phyloP scores from a whole-genome alignment of 2,329 filamentous ascomycete species.

The Colletotrichum tabaci region DNA sequence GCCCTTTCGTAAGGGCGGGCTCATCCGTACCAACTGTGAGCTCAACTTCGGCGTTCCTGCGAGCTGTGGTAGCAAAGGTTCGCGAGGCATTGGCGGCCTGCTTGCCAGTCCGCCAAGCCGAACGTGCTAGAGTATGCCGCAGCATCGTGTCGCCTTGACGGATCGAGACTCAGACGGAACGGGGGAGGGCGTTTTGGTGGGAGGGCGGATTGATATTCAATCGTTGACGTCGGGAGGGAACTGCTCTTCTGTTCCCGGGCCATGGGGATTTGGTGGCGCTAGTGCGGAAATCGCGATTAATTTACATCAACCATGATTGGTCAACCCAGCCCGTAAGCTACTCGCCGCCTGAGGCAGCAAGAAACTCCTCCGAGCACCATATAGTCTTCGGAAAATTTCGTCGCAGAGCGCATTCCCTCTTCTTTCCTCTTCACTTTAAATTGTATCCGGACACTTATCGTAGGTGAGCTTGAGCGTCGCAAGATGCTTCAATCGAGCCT shows the following conservation, averaged over 20 bases:
- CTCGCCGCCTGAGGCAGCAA: slow-evolving; percentile 56
- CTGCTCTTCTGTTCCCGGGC: slow-evolving; percentile 53
- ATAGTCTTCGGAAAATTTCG: slow-evolving; percentile 38
- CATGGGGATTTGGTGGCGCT: slow-evolving; percentile 55
- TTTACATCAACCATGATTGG: slow-evolving; percentile 63
- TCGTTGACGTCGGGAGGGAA: slow-evolving; percentile 58
- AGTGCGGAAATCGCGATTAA: slow-evolving; percentile 57
- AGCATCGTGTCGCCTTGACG: slow-evolving; percentile 77
- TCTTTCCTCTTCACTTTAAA: slow-evolving; percentile 63
- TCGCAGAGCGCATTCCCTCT: slow-evolving; percentile 48
- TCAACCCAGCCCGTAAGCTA: slow-evolving; percentile 33
- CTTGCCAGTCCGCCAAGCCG: slow-evolving; percentile 76
- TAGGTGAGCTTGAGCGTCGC: slow-evolving; percentile 74
- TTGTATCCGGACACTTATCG: slow-evolving; percentile 82
- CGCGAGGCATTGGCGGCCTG: slow-evolving; percentile 75
- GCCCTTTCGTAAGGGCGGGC: slow-evolving; percentile 26
- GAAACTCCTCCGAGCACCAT: slow-evolving; percentile 14
- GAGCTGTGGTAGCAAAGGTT: slow-evolving; percentile 85
- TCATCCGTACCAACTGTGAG: slow-evolving; percentile 84
- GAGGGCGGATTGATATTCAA: slow-evolving; percentile 55
- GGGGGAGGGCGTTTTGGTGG: slow-evolving; percentile 45
- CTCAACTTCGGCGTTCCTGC: slow-evolving; percentile 92
- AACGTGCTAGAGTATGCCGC: slow-evolving; percentile 77
- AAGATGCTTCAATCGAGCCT: slow-evolving; percentile 70
- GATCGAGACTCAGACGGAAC: slow-evolving; percentile 59